phyloP scores from a whole-genome alignment of 176 grass and related monocot species.

The Urochloa ruziziensis region DNA sequence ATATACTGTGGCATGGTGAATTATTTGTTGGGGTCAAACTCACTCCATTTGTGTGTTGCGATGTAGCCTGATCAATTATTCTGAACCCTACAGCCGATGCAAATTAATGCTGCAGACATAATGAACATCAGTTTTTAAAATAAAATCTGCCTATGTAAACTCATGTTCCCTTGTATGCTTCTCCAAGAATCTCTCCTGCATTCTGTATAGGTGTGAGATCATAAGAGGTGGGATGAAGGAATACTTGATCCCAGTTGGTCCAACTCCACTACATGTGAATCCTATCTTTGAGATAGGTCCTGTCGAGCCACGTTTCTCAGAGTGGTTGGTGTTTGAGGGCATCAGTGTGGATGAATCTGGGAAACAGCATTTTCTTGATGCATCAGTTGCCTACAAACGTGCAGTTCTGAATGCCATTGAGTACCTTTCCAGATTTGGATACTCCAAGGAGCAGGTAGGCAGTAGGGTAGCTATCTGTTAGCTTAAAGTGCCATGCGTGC shows the following conservation, averaged over 20 bases:
- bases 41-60: neutral
- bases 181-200: slow-evolving; percentile 15
- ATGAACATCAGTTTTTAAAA: neutral
- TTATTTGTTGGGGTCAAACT: slow-evolving; percentile 8
- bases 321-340: slow-evolving; percentile 95
- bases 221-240: slow-evolving; percentile 91
- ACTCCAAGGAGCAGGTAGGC: slow-evolving; percentile 93
- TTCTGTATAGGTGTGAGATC: slow-evolving; percentile 80
- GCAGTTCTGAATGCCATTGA: slow-evolving; percentile 92
- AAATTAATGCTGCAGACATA: neutral
- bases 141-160: neutral
- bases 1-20: neutral
- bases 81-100: neutral
- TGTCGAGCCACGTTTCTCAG: slow-evolving; percentile 85
- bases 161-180: neutral
- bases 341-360: slow-evolving; percentile 94
- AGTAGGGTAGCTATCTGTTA: neutral
- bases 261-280: slow-evolving; percentile 81
- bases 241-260: slow-evolving; percentile 87
- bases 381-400: slow-evolving; percentile 79
- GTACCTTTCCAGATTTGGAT: slow-evolving; percentile 85
- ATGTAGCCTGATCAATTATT: neutral
- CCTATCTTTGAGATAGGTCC: slow-evolving; percentile 97
- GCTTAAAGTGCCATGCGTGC: neutral
- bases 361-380: slow-evolving; percentile 91